Evolutionary conservation across 2,329 filamentous ascomycete genomes (phyloP).

Genomic region (Domatiomyces globalis): DNA sequence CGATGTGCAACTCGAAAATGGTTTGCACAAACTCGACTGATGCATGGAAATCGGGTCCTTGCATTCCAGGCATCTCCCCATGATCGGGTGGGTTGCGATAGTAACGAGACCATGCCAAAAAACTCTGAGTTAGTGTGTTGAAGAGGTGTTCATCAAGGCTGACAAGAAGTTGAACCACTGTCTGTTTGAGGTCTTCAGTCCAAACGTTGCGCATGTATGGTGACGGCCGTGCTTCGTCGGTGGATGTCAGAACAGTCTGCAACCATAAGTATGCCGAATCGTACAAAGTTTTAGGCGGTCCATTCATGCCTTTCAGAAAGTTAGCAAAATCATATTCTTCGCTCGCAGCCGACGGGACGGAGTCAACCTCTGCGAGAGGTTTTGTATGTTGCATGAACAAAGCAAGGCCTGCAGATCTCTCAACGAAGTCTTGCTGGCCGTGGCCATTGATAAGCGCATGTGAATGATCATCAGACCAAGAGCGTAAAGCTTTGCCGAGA

Average conservation of each 20-base stretch:
- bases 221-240: slow-evolving; percentile 1
- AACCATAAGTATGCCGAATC: slow-evolving; percentile 43
- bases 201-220: slow-evolving; percentile 42
- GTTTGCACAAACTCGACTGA: slow-evolving; percentile 32
- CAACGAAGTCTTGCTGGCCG: slow-evolving; percentile 34
- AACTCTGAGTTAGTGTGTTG: slow-evolving; percentile 24
- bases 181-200: slow-evolving; percentile 42
- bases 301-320: slow-evolving; percentile 35
- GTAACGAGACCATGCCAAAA: slow-evolving; percentile 9
- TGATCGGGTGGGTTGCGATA: background rate
- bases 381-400: slow-evolving; percentile 45
- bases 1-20: slow-evolving; percentile 53
- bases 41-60: background rate
- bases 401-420: slow-evolving; percentile 35
- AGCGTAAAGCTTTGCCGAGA: slow-evolving; percentile 29
- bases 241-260: slow-evolving; percentile 29
- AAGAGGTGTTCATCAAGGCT: slow-evolving; percentile 42
- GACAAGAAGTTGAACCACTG: slow-evolving; percentile 39
- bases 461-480: slow-evolving; percentile 33
- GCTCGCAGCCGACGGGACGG: slow-evolving; percentile 26
- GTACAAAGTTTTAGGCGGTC: slow-evolving; percentile 32
- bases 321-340: slow-evolving; percentile 24
- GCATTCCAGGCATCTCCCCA: background rate
- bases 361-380: slow-evolving; percentile 28
- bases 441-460: slow-evolving; percentile 34